A percentile compares a stretch with the other conserved stretches of the same genome.
phyloP scores from a whole-genome alignment of 352 stramenopile genomes.

The Nothophytophthora sp. region DNA sequence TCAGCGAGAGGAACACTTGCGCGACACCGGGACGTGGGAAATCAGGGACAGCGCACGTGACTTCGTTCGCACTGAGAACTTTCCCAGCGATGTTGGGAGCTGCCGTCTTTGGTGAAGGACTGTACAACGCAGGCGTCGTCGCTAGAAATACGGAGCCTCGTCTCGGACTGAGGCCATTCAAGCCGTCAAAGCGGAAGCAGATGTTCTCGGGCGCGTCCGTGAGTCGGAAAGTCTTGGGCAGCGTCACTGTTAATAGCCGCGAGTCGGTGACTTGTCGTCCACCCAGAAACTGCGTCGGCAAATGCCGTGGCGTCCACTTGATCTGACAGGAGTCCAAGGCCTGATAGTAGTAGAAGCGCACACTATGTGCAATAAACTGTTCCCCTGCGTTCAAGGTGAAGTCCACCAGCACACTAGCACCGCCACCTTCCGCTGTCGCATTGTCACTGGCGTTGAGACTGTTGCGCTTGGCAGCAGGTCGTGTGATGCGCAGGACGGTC shows the following conservation, averaged over 20 bases:
- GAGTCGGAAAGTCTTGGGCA: slow-evolving; percentile 54
- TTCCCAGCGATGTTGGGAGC: slow-evolving; percentile 48
- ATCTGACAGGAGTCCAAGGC: slow-evolving; percentile 43
- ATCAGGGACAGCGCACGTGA: slow-evolving; percentile 57
- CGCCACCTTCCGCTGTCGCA: slow-evolving; percentile 10
- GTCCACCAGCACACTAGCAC: slow-evolving; percentile 63
- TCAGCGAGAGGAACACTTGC: slow-evolving; percentile 64
- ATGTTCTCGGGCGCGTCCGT: slow-evolving; percentile 51
- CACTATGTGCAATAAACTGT: slow-evolving; percentile 77
- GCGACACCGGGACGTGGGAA: slow-evolving; percentile 43
- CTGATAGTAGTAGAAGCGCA: slow-evolving; percentile 67
- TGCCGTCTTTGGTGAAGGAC: slow-evolving; percentile 2
- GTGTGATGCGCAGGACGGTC: slow-evolving; percentile 17
- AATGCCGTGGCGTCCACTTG: slow-evolving; percentile 57
- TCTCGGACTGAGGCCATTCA: slow-evolving; percentile 3
- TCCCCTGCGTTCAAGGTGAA: slow-evolving; percentile 77
- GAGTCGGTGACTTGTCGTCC: slow-evolving; percentile 40
- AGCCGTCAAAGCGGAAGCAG: slow-evolving; percentile 61
- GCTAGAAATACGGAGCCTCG: background rate
- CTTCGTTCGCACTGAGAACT: slow-evolving; percentile 41
- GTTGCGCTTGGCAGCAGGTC: slow-evolving; percentile 12
- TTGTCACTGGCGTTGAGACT: slow-evolving; percentile 5
- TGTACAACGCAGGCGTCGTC: background rate
- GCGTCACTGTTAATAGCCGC: slow-evolving; percentile 41
- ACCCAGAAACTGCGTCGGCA: slow-evolving; percentile 48